Evolutionary conservation across 75 land plant genomes (phyloP), one percentile per base, ranked within the genome.

Genomic region (Cunninghamia lanceolata): DNA sequence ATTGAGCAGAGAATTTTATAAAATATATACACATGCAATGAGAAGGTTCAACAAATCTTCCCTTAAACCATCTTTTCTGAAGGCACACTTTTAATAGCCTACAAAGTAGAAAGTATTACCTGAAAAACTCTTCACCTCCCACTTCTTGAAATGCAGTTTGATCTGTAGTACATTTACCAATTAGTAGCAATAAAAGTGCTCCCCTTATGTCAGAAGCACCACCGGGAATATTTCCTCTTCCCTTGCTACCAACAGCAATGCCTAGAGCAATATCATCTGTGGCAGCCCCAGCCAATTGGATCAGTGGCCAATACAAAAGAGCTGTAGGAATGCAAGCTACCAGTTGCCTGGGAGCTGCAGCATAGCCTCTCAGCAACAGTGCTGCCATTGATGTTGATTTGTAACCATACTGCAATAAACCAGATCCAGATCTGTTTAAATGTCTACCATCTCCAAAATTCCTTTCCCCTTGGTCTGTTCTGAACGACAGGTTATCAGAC

Each of bases 61-160:
- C 52, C 82, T 13, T 45, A 28, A 80, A 38, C 46, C 34, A 80
- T 1, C 14, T 80, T 80, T 40, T 28, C 30, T 19, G 3, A 80
- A 80, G 46, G 35, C 9, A 14, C 38, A 34, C 75, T 73, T 34
- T 73, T 34, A 73, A 16, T 34, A 45, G 47, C 47, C 52, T 80
- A 45, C 8, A 4, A 80, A 79, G 13, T 17, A 84, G 79, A 19
- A 28, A 40, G 14, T 79, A 73, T 63, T 90, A 97, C 99, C 99
- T 98, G 86, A 98, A 98, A 90, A 98, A 98, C 78, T 97, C 97
- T 88, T 97, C 96, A 2, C 99, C 99, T 47, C 93, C 99, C 77
- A 97, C 96, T 71, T 98, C 99, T 77, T 91, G 88, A 78, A 95
- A 93, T 82, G 99, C 97, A 85, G 93, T 83, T 85, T 93, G 88